Evolutionary conservation across 2,329 filamentous ascomycete species (phyloP), one percentile per base, ranked within the genome.

Genomic region (Ophiostoma perfectum): DNA sequence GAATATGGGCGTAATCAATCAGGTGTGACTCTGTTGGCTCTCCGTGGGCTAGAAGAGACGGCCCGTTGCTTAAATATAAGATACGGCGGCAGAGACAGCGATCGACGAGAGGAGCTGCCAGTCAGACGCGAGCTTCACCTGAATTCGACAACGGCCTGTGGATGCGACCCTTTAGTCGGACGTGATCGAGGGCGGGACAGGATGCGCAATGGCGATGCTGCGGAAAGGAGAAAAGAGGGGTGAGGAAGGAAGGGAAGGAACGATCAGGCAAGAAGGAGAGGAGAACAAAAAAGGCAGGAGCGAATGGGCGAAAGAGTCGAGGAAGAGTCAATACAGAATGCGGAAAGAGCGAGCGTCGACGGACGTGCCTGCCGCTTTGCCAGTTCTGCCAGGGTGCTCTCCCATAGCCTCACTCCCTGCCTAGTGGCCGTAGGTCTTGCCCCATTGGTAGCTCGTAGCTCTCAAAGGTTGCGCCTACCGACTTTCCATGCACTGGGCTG

Each of bases 331-430:
- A 60, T 18, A 42, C 16, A 42, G 2, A 42, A 42, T 18, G 60
- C 60, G 58, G 58, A 62, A 62, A 39, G 58, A 39, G 58, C 58
- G 58, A n/a, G 36, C 36, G 55, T 39, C 3, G 16, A 62, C 14
- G 36, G 18, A 55, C 18, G 18, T 55, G 49, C 49, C 8, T 60
- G 55, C 36, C 58, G 27, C 36, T 41, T 62, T 62, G 36, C 8
- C 49, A 36, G 49, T 14, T 55, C n/a, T 11, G n/a, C 60, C 60
- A 42, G 60, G 39, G 39, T 63, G 39, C 39, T 18, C n/a, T 16
- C 14, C 60, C 38, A 63, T 63, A 63, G 58, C 58, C 38, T 63
- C 60, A 18, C 39, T 42, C 4, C 39, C 60, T 63, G 60, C 58
- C 58, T 62, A 39, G 58, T 55, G 49, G 49, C 18, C 49, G 49